phyloP scores from a whole-genome alignment of 108 stramenopile genomes.

The Ochromonas danica region DNA sequence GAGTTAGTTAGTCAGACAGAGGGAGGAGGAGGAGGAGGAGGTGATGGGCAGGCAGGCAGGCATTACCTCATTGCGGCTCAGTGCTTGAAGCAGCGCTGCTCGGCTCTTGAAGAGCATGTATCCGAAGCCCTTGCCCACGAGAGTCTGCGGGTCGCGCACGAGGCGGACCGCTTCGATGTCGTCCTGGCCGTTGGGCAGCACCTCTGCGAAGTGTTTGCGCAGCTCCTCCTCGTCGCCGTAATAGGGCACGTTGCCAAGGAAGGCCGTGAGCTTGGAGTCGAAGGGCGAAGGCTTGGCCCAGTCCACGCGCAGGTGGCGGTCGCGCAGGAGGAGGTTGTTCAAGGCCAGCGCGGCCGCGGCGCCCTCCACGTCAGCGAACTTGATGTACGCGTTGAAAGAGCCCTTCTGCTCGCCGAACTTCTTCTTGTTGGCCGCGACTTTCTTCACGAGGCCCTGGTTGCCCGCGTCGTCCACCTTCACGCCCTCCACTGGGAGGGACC shows the following conservation, averaged over 20 bases:
- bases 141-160: slow-evolving; percentile 48
- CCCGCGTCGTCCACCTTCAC: slow-evolving; percentile 46
- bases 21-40: too few relatives aligned
- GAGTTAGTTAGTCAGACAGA: too few relatives aligned
- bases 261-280: slow-evolving; percentile 45
- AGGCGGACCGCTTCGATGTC: slow-evolving; percentile 52
- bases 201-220: slow-evolving; percentile 37
- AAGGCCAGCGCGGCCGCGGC: slow-evolving; percentile 38
- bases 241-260: slow-evolving; percentile 51
- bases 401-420: slow-evolving; percentile 48
- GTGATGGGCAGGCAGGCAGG: too few relatives aligned
- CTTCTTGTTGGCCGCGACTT: slow-evolving; percentile 48
- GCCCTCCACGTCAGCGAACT: slow-evolving; percentile 31
- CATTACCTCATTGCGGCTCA: slow-evolving; percentile 1
- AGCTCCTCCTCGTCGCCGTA: slow-evolving; percentile 52
- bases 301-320: slow-evolving; percentile 52
- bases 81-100: slow-evolving; percentile 45
- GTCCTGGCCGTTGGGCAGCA: slow-evolving; percentile 39
- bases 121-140: slow-evolving; percentile 52
- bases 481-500: slow-evolving; percentile 50
- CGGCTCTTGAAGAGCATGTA: slow-evolving; percentile 48
- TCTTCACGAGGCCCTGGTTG: slow-evolving; percentile 46
- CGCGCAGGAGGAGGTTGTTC: slow-evolving; percentile 39
- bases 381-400: slow-evolving; percentile 52
- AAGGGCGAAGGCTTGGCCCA: slow-evolving; percentile 31